Evolutionary conservation across 352 stramenopile genomes (phyloP), one percentile per base, ranked within the genome.

Genomic region (Phytophthora podocarpi): DNA sequence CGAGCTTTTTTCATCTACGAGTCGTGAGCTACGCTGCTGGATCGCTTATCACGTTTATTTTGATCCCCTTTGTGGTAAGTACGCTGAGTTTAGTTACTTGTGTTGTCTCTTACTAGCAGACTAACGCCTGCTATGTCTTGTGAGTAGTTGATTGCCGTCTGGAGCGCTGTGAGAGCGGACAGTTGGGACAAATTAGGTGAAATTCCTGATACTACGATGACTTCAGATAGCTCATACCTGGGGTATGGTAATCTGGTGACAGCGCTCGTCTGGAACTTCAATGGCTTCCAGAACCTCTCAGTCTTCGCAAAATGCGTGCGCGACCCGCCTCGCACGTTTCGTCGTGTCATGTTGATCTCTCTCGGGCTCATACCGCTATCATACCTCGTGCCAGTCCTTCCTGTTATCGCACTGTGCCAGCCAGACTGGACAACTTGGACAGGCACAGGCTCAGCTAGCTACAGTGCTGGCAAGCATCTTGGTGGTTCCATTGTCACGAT

Each of bases 241-340:
- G 34, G 51, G 1, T 68, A 64, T 48, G 39, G 37, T 0, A 51
- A 46, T 1, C 28, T 87, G 5, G 31, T 87, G 28, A 77, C 48
- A 24, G 59, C 59, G 4, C 51, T 89, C 12, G 72, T 83, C 15
- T 87, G 75, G 75, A 72, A 70, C 64, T 89, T 73, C 53, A 81
- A 78, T 42, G 80, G 77, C 9, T 86, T 83, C 53, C 64, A 75
- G 41, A 87, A 87, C 28, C 32, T 89, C 24, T 82, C 77, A 5
- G 71, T 85, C 21, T 80, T 85, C 35, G 75, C 64, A 9, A 71
- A 67, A 11, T 76, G 70, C 34, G 77, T 89, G 39, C 40, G 63
- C 10, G 34, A 84, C 10, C 75, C 77, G 0, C 34, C 56, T 20
- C 41, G 21, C 1, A 78, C 70, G 16, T 89, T 82, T 55, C 57